Percentiles rank a stretch among this genome's conserved stretches.
Evolutionary conservation across 139 green algal species (phyloP).

Genomic region (Gonium pectorale): DNA sequence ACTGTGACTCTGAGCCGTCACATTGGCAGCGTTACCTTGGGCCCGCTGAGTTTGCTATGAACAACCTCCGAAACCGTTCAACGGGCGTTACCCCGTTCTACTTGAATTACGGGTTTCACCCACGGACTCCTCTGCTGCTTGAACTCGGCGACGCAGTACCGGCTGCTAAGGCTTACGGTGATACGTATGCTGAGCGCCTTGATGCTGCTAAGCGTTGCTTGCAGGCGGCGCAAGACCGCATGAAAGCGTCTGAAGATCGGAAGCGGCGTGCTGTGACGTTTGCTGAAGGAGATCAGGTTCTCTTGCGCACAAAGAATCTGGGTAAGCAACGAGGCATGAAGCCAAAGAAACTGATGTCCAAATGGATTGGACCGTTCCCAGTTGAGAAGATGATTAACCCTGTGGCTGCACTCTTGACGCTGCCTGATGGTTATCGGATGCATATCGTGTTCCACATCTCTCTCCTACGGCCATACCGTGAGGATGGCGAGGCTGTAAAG

Average conservation of each 20-base stretch:
- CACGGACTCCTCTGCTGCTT: background rate
- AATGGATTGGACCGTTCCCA: constrained; percentile 18
- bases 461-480: background rate
- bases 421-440: background rate
- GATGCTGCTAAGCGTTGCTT: background rate
- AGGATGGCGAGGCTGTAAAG: too few species aligned
- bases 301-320: background rate
- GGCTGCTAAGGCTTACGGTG: background rate
- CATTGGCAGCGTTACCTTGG: background rate
- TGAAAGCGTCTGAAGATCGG: background rate
- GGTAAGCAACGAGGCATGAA: background rate
- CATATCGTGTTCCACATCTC: constrained; percentile 4
- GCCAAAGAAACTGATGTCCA: constrained; percentile 25
- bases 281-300: background rate
- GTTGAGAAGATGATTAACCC: constrained; percentile 1
- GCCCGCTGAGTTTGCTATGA: constrained; percentile 2
- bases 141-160: background rate
- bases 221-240: background rate
- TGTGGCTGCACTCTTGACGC: background rate
- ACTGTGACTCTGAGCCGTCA: background rate
- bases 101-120: constrained; percentile 7
- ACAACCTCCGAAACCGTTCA: constrained; percentile 15
- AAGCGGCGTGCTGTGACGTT: background rate
- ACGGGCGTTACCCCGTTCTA: background rate
- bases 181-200: background rate